Evolutionary conservation across 768 basidiomycete species (phyloP), one percentile per base, ranked within the genome.

Genomic region (Amanita pseudoporphyria): DNA sequence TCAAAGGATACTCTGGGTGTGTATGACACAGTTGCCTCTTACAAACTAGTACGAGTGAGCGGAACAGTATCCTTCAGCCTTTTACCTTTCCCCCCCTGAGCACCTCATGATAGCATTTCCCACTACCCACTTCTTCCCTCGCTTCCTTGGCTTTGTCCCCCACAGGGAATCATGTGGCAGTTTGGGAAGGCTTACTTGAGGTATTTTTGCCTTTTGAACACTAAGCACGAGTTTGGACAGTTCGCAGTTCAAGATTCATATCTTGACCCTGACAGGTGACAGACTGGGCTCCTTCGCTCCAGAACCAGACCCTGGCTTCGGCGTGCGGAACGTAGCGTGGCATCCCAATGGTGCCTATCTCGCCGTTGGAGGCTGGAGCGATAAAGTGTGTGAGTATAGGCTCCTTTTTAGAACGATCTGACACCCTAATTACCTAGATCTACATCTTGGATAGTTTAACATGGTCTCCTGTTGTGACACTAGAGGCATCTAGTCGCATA

Each of bases 141-240:
- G 71, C 84, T 6, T 86, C 85, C 0, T 59, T 93, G 30, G 71
- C 81, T 1, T 65, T 92, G 19, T 92, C 90, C 16, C 88, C 90
- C 1, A 80, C 72, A 1, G 87, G 88, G 6, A 82, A 80, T 54
- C 67, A 84, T 63, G 55, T 92, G 33, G 87, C 87, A 3, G 71
- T 85, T 0, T 93, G 88, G 88, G 89, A 93, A 62, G 82, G 85
- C 1, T 75, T 84, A 9, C 64, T 91, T n/a, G 87, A 93, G 71
- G 89, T 87, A 54, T 33, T 43, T 49, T 52, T 52, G 33, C 33
- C 40, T 21, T 32, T 37, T 21, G 14, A 6, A 36, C 26, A 14
- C n/a, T 47, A 40, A 10, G 19, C 45, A 38, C 51, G 49, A 36
- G 19, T 45, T 53, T 43, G 24, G 42, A 12, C 19, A 16, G 40